These are phyloP conservation scores for Flueggea neowawraea DNA, from an alignment of 441 rosid species.

Conservation along the genomic window DNA sequence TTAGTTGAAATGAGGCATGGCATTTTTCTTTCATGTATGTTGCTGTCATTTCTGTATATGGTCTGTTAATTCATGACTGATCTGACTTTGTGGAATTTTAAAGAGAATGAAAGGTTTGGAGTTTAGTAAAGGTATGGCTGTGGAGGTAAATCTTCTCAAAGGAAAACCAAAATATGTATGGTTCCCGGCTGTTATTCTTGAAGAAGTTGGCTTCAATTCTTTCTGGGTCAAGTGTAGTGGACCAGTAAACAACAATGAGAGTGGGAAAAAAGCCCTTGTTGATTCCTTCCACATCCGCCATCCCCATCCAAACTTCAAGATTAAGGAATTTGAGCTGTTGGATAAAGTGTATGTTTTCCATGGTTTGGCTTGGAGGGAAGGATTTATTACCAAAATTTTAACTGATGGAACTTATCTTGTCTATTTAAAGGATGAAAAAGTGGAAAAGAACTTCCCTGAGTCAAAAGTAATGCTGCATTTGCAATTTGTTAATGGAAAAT, in stretches of 20 bases:
- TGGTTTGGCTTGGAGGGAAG: constrained; percentile 44
- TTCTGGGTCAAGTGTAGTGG: constrained; percentile 37
- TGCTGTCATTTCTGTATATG: too few species aligned
- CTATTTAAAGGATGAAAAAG: constrained; percentile 37
- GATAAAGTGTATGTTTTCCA: constrained; percentile 44
- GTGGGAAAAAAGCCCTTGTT: constrained; percentile 20
- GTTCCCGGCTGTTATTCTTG: constrained; percentile 51
- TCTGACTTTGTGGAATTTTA: not conserved
- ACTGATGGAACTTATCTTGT: constrained; percentile 32
- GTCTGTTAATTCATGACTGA: too few species aligned
- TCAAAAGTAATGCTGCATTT: constrained; percentile 45
- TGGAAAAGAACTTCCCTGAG: constrained; percentile 27
- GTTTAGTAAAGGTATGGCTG: constrained; percentile 49
- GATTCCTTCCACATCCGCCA: constrained; percentile 43
- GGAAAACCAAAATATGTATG: constrained; percentile 29
- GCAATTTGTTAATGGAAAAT: constrained; percentile 50
- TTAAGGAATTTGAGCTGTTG: constrained; percentile 38
- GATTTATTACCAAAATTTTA: constrained; percentile 40
- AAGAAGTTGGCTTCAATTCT: constrained; percentile 35
- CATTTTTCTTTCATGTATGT: too few species aligned
- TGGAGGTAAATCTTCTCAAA: constrained; percentile 39
- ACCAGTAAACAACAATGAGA: constrained; percentile 23
- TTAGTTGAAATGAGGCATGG: too few species aligned
- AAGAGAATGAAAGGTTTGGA: constrained; percentile 41
- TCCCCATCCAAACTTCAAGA: constrained; percentile 32